A percentile compares a stretch with the other conserved stretches of the same genome.
Evolutionary conservation across 495 filamentous ascomycete genomes (phyloP).

Genomic region (Venustampulla echinocandica): DNA sequence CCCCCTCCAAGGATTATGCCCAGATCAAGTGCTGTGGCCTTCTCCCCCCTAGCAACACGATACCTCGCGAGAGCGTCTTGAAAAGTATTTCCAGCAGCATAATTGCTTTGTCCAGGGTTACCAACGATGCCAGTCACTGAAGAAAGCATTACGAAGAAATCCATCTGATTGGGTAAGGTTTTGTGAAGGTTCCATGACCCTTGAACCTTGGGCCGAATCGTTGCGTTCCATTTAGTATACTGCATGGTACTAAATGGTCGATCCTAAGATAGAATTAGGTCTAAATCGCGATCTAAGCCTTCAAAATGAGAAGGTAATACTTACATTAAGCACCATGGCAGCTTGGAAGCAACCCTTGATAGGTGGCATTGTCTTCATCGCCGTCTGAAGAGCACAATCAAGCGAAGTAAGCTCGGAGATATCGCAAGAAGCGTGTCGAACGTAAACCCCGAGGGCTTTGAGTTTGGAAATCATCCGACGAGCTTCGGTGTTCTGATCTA

Average conservation of each 20-base stretch:
- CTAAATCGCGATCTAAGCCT: too few relatives aligned
- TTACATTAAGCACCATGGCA: slow-evolving; percentile 1
- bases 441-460: not conserved
- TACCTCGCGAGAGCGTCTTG: slow-evolving; percentile 44
- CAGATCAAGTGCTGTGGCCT: slow-evolving; percentile 43
- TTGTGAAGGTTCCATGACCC: slow-evolving; percentile 35
- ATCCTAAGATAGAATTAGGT: too few relatives aligned
- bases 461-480: slow-evolving; percentile 22
- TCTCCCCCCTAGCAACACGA: slow-evolving; percentile 34
- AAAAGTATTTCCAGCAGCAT: slow-evolving; percentile 54
- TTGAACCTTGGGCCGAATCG: slow-evolving; percentile 31
- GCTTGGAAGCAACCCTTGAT: slow-evolving; percentile 23
- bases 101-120: slow-evolving; percentile 49
- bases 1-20: slow-evolving; percentile 32
- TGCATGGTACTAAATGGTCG: slow-evolving; percentile 18
- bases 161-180: slow-evolving; percentile 27
- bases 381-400: not conserved
- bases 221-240: slow-evolving; percentile 25
- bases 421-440: not conserved
- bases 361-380: not conserved
- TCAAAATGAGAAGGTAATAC: too few relatives aligned
- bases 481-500: slow-evolving; percentile 25
- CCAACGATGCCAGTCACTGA: slow-evolving; percentile 52
- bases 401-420: not conserved
- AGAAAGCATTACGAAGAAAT: slow-evolving; percentile 56